Base-by-base conservation (phyloP, 2,329 filamentous ascomycete genomes). In the Fusarium sarcochroum region DNA sequence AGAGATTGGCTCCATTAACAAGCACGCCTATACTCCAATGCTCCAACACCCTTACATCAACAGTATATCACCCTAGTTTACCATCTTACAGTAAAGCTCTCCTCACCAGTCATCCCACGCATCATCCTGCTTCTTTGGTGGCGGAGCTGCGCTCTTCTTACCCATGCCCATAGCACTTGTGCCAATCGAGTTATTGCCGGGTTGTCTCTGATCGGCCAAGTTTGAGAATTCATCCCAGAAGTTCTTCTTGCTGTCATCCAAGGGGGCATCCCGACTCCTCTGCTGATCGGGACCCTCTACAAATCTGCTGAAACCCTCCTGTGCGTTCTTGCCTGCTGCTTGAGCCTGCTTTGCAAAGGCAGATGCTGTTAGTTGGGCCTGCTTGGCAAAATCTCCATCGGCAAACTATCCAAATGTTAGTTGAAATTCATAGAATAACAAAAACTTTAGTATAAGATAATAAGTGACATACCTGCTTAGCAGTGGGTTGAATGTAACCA, bases 181-280 rank as follows among this genome's bases (percentile, higher is more conserved):
- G 32, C 87, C 87, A 63, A 89, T 87, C 4, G 86, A 81, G 72
- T 81, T 86, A 58, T 80, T 79, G 42, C 76, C 77, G 14, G 76
- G 76, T 68, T 81, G 80, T 60, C 81, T 79, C 73, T 87, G 83
- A 80, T 91, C 87, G 1, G 89, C 91, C 25, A 91, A 79, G 27
- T 87, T 88, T 0, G 93, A 91, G 80, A 98, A 97, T 71, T 91
- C 91, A 77, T 97, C 94, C 94, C 94, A 98, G 80, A 97, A 97
- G 71, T 92, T 91, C 77, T 91, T 91, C 80, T 90, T 92, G 87
- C 78, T 91, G 85, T 83, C 85, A 74, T 90, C 85, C 51, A 89
- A 74, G 57, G 79, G 82, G 54, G 76, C 80, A 58, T 79, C 76
- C 58, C 80, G 52, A 30, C 5, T 75, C 61, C 70, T 65, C 54